phyloP scores from a whole-genome alignment of 148 eudicot species.

The Vaccinium vitisidaea region DNA sequence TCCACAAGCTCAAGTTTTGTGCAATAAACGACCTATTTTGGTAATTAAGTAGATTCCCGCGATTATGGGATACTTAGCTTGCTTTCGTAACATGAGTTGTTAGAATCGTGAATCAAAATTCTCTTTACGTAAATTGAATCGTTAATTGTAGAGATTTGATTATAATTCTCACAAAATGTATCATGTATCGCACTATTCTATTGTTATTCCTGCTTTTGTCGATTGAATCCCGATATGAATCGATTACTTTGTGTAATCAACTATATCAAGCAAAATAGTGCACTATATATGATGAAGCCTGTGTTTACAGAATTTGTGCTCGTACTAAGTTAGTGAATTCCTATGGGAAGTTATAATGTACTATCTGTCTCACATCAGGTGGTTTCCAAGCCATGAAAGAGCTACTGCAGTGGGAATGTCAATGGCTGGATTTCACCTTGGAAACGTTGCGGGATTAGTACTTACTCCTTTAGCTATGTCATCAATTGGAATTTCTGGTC shows the following conservation, averaged over 20 bases:
- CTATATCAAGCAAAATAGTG: neutral
- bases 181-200: neutral
- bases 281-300: too few species aligned
- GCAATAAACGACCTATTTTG: neutral
- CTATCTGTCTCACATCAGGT: slow-evolving; percentile 38
- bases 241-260: neutral
- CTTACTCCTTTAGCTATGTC: slow-evolving; percentile 68
- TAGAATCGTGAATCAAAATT: neutral
- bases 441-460: slow-evolving; percentile 79
- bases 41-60: neutral
- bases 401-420: slow-evolving; percentile 93
- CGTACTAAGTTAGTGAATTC: neutral
- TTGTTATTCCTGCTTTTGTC: neutral
- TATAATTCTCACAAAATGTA: neutral
- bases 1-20: neutral
- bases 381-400: slow-evolving; percentile 86
- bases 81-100: neutral
- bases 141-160: neutral
- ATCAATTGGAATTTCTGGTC: slow-evolving; percentile 71
- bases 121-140: neutral
- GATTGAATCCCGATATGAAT: neutral
- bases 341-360: neutral
- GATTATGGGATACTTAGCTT: neutral
- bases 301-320: neutral
- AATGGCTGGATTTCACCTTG: slow-evolving; percentile 97